Base-by-base conservation (phyloP, 225 moss, liverwort and hornwort genomes). In the Straminergon stramineum region DNA sequence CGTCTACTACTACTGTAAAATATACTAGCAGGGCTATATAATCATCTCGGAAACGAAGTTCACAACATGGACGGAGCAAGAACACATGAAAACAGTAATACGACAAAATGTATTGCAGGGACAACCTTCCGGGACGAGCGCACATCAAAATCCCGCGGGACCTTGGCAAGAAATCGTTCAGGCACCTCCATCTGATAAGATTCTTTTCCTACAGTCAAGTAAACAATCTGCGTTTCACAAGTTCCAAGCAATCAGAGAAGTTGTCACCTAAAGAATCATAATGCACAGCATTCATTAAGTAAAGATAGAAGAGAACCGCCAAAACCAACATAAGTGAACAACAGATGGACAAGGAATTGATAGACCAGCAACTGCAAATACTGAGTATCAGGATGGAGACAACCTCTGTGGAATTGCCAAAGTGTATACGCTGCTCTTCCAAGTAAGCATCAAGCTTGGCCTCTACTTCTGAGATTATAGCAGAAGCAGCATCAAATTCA, bases 111-210 rank as follows among this genome's bases (percentile, higher is more conserved):
- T 75, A 51, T 26, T n/a, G 61, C 52, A 60, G 70, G 48, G 58
- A 87, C 92, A 89, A 99, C 99, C 97, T 99, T 99, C 55, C 97
- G 94, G 79, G 99, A 97, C 28, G 99, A 99, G 51, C 95, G 93
- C 75, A 97, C 89, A 91, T 99, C 99, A 91, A 96, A 99, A 90
- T 93, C 95, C 85, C 90, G 76, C 84, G 99, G 97, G 77, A 97
- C 76, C 84, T 97, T 94, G 17, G 95, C 88, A 90, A 95, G 95
- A 84, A 95, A 95, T 76, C 93, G 84, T 45, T 97, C 99, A 43
- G 99, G 99, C 75, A 99, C 93, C 92, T 99, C 97, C 93, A 99
- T 96, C 92, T 95, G 97, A 88, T 97, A 99, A 17, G 93, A 65
- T 88, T 99, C 99, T 91, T 97, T 99, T 55, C 97, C 97, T 37